Evolutionary conservation across 495 filamentous ascomycete genomes (phyloP).

Genomic region (Penicillium fimorum): DNA sequence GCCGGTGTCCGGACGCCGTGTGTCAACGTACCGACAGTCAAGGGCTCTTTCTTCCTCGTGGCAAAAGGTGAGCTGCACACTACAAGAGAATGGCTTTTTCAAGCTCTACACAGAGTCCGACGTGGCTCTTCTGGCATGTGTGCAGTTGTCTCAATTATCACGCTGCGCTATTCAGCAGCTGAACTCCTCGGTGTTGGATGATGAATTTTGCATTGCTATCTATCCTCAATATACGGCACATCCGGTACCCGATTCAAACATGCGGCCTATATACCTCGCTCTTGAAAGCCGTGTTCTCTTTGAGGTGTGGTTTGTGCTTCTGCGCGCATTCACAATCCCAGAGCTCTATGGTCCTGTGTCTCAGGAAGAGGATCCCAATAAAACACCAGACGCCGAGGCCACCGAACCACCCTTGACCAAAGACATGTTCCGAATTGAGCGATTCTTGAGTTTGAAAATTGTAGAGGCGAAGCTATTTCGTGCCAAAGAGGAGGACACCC

Average conservation of each 20-base stretch:
- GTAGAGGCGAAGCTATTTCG: slow-evolving; percentile 59
- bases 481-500: slow-evolving; percentile 31
- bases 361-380: slow-evolving; percentile 22
- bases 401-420: slow-evolving; percentile 22
- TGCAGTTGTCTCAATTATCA: slow-evolving; percentile 87
- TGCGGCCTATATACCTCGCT: slow-evolving; percentile 68
- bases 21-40: slow-evolving; percentile 55
- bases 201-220: slow-evolving; percentile 92
- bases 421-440: slow-evolving; percentile 68
- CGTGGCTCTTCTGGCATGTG: slow-evolving; percentile 69
- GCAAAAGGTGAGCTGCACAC: slow-evolving; percentile 85
- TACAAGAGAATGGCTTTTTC: slow-evolving; percentile 94
- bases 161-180: slow-evolving; percentile 87
- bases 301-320: slow-evolving; percentile 94
- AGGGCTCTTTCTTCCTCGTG: slow-evolving; percentile 61
- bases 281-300: slow-evolving; percentile 85
- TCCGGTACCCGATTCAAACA: slow-evolving; percentile 49
- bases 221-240: slow-evolving; percentile 76
- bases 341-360: slow-evolving; percentile 75
- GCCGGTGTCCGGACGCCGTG: slow-evolving; percentile 39
- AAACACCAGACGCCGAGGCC: slow-evolving; percentile 27
- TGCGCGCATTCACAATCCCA: slow-evolving; percentile 90
- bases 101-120: slow-evolving; percentile 85
- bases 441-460: slow-evolving; percentile 56
- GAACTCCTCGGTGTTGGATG: slow-evolving; percentile 87